phyloP scores from a whole-genome alignment of 2,329 filamentous ascomycete genomes.

The Penicillium thymicola region DNA sequence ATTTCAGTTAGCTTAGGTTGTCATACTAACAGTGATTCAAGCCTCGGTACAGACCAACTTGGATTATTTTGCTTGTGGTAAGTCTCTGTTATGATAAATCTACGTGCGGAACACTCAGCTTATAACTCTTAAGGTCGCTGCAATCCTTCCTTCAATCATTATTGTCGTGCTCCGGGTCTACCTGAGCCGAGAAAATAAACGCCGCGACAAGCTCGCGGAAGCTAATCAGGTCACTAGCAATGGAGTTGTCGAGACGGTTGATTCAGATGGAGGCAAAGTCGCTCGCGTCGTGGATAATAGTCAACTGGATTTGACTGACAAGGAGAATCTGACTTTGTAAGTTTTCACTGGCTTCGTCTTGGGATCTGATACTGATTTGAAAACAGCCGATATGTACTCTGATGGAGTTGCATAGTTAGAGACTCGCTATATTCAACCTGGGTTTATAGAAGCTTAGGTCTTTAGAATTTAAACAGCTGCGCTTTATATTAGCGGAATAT shows the following conservation, averaged over 20 bases:
- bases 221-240: slow-evolving; percentile 20
- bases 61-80: slow-evolving; percentile 27
- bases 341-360: background rate
- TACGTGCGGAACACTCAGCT: slow-evolving; percentile 31
- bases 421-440: background rate
- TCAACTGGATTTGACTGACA: slow-evolving; percentile 38
- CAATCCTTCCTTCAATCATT: slow-evolving; percentile 40
- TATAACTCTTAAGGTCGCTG: slow-evolving; percentile 34
- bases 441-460: too few relatives aligned
- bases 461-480: background rate
- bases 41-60: slow-evolving; percentile 22
- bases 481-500: background rate
- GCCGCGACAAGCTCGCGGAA: slow-evolving; percentile 32
- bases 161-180: slow-evolving; percentile 42
- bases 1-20: background rate
- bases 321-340: slow-evolving; percentile 32
- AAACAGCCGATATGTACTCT: slow-evolving; percentile 2
- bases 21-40: background rate
- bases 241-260: slow-evolving; percentile 25
- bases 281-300: slow-evolving; percentile 35
- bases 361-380: background rate
- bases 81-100: slow-evolving; percentile 22
- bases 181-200: slow-evolving; percentile 41
- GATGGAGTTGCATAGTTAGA: background rate
- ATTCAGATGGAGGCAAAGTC: slow-evolving; percentile 26